Conservation (phyloP, 441 rosid genomes). For the Arabidopsis hybrid region DNA sequence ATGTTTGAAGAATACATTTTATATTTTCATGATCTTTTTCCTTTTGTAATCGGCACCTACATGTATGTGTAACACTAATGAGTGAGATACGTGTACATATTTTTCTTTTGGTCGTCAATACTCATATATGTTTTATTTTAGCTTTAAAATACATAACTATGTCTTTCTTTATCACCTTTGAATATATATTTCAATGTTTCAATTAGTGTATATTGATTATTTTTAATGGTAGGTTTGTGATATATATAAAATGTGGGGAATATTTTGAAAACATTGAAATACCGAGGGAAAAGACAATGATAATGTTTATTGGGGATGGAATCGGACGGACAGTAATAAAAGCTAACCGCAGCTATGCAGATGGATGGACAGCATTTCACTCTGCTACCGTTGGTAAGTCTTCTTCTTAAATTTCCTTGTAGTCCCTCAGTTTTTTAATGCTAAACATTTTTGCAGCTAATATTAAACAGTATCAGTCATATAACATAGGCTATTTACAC, state of each 20-base stretch:
- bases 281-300: slow-evolving; percentile 44
- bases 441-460: neutral
- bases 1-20: neutral
- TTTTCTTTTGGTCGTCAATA: neutral
- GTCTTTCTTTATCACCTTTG: neutral
- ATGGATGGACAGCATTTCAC: slow-evolving; percentile 58
- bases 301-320: slow-evolving; percentile 64
- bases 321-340: slow-evolving; percentile 56
- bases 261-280: slow-evolving; percentile 60
- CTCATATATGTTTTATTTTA: neutral
- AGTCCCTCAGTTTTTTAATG: neutral
- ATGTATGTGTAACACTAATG: neutral
- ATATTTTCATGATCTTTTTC: neutral
- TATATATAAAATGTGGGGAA: slow-evolving; percentile 55
- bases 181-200: neutral
- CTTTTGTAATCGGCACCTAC: neutral
- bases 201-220: neutral
- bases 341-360: slow-evolving; percentile 48
- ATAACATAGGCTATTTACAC: neutral
- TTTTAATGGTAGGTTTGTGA: slow-evolving; percentile 49
- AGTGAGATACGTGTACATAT: neutral
- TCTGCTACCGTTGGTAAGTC: slow-evolving; percentile 65
- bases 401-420: slow-evolving; percentile 13
- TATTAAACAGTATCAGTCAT: neutral
- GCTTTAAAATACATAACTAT: neutral